Conservation (phyloP, 2,329 filamentous ascomycete genomes). For the Aaosphaeria pasadenensis region DNA sequence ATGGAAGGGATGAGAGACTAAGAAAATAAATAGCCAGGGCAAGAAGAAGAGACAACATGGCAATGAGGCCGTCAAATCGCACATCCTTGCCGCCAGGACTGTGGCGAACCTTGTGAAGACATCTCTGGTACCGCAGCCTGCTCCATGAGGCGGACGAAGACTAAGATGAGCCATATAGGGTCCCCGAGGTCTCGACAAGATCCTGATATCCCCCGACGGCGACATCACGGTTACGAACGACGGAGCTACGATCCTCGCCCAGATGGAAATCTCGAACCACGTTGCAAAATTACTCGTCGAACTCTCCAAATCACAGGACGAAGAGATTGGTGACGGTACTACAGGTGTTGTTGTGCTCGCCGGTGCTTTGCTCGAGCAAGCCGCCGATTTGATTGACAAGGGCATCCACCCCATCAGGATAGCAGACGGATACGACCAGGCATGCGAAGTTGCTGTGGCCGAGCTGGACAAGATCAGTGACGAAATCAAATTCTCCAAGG, state of each 20-base stretch:
- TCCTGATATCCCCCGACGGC: conserved; percentile 95
- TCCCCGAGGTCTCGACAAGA: conserved; percentile 95
- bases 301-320: conserved; percentile 96
- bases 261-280: conserved; percentile 99
- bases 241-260: conserved; percentile 92
- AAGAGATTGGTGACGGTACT: conserved; percentile 97
- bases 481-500: conserved; percentile 77
- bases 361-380: conserved; percentile 91
- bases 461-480: conserved; percentile 94
- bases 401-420: conserved; percentile 98
- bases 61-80: conserved; percentile 95
- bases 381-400: conserved; percentile 97
- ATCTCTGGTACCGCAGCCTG: conserved; percentile 60
- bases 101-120: conserved; percentile 97
- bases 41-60: conserved; percentile 97
- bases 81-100: conserved; percentile 94
- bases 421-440: conserved; percentile 96
- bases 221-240: conserved; percentile 99
- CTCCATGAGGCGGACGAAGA: not conserved
- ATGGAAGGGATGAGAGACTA: conserved; percentile 13
- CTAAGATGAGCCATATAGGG: conserved; percentile 50
- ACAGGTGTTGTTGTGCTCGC: conserved; percentile 96
- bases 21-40: conserved; percentile 66
- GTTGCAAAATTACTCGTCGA: conserved; percentile 96
- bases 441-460: conserved; percentile 91